These are phyloP conservation scores for Kodamaea sagamina DNA, from an alignment of 805 yeast genomes.

Conservation along the genomic window DNA sequence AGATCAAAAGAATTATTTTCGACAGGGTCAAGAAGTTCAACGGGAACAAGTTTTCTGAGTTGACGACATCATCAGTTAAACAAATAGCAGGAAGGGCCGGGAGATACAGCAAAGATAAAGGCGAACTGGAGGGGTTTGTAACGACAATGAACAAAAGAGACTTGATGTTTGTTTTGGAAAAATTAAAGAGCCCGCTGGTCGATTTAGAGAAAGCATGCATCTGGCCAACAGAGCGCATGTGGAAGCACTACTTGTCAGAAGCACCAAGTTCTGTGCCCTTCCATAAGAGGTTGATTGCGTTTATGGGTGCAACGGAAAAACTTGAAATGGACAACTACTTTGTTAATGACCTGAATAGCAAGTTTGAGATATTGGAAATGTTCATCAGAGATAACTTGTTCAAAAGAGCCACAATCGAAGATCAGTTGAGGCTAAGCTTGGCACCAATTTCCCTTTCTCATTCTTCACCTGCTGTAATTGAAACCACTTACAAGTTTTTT, in stretches of 20 bases:
- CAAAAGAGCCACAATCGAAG: slow-evolving; percentile 46
- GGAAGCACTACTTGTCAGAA: slow-evolving; percentile 64
- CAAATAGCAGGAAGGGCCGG: slow-evolving; percentile 99
- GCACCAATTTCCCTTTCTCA: slow-evolving; percentile 54
- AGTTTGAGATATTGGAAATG: slow-evolving; percentile 43
- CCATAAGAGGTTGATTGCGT: slow-evolving; percentile 47
- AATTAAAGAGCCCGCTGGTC: slow-evolving; percentile 53
- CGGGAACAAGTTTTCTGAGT: slow-evolving; percentile 50
- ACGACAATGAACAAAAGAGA: slow-evolving; percentile 52
- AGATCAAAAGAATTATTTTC: slow-evolving; percentile 79
- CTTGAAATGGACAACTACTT: slow-evolving; percentile 29
- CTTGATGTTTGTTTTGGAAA: slow-evolving; percentile 45
- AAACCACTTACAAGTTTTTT: slow-evolving; percentile 50
- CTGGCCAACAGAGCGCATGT: slow-evolving; percentile 80
- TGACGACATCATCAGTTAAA: slow-evolving; percentile 70
- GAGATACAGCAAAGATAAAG: slow-evolving; percentile 49
- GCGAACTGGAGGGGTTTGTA: slow-evolving; percentile 49
- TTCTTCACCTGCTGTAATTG: slow-evolving; percentile 38
- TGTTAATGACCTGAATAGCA: slow-evolving; percentile 40
- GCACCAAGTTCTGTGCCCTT: slow-evolving; percentile 54
- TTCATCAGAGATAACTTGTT: slow-evolving; percentile 39
- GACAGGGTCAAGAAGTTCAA: slow-evolving; percentile 67
- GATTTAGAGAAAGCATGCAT: slow-evolving; percentile 61
- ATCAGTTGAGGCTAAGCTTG: slow-evolving; percentile 56
- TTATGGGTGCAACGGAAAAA: slow-evolving; percentile 42